Evolutionary conservation across 1,139 yeast genomes (phyloP), one percentile per base, ranked within the genome.

Genomic region (Sugiyamaella paludigena): DNA sequence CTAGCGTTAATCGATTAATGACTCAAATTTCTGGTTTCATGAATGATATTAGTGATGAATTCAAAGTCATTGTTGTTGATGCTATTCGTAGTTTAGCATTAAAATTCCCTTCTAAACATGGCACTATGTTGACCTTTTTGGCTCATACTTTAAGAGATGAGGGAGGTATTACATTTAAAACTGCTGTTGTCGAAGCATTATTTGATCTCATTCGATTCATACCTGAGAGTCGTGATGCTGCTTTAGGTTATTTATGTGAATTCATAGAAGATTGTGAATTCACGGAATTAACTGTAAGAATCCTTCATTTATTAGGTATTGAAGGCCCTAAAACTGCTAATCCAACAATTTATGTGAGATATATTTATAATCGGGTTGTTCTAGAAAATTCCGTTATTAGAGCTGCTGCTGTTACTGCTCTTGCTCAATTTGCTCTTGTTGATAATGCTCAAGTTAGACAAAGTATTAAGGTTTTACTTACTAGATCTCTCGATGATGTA

Each of bases 201-300:
- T 84, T 91, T 60, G 98, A 92, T 66, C 79, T 92, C 70, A 87
- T 92, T 61, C 84, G 84, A 58, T 88, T 85, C 63, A 83, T 89
- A 54, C 95, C 96, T 27, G 84, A 80, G 50, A 87, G 94, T n/a
- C 82, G 87, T 62, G 95, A 87, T 61, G 71, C 79, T 51, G 95
- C 96, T 30, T 76, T 92, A 63, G 88, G 87, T 72, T 86, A 85
- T 65, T 77, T 94, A 60, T 89, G 98, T 76, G 99, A 92, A 69
- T 89, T 89, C 64, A 94, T 92, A 60, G 99, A 94, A 71, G 99
- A 92, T 73, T 92, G 98, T 72, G 99, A 92, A 71, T 92, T 79
- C 72, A 87, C 96, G 35, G 97, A 89, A 69, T 80, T 92, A 54
- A 81, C 95, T 32, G 96, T 91, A 30, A 83, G 98, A 67, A 84